Percentiles rank a stretch among this genome's conserved stretches.
phyloP scores from a whole-genome alignment of 1,139 yeast genomes.

The Kazachstania sp. region DNA sequence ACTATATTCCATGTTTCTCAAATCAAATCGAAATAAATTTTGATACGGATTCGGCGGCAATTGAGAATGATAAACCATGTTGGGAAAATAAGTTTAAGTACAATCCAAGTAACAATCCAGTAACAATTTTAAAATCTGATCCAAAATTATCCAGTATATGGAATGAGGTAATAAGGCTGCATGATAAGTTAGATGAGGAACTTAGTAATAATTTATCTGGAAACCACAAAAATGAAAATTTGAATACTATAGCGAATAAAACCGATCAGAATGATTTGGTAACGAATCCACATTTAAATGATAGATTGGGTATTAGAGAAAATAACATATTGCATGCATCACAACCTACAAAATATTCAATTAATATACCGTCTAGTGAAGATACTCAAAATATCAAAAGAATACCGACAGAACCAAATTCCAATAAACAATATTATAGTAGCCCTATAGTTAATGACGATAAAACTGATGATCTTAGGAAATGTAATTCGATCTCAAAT shows the following conservation, averaged over 20 bases:
- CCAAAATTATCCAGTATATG: background rate
- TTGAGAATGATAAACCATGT: background rate
- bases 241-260: too few relatives aligned
- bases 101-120: constrained; percentile 1
- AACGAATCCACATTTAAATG: too few relatives aligned
- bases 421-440: too few relatives aligned
- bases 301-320: too few relatives aligned
- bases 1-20: background rate
- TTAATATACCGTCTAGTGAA: too few relatives aligned
- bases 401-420: background rate
- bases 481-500: background rate
- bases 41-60: background rate
- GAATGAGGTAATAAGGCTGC: background rate
- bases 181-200: background rate
- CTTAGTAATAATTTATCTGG: background rate
- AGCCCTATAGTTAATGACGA: too few relatives aligned
- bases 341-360: too few relatives aligned
- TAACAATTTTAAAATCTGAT: constrained; percentile 1
- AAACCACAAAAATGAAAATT: background rate
- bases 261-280: too few relatives aligned
- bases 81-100: background rate
- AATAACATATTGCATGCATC: too few relatives aligned
- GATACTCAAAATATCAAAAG: too few relatives aligned
- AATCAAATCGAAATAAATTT: background rate
- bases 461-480: background rate